Evolutionary conservation across 169 alveolate species (phyloP), one percentile per base, ranked within the genome.

Genomic region (Eimeria maxima): DNA sequence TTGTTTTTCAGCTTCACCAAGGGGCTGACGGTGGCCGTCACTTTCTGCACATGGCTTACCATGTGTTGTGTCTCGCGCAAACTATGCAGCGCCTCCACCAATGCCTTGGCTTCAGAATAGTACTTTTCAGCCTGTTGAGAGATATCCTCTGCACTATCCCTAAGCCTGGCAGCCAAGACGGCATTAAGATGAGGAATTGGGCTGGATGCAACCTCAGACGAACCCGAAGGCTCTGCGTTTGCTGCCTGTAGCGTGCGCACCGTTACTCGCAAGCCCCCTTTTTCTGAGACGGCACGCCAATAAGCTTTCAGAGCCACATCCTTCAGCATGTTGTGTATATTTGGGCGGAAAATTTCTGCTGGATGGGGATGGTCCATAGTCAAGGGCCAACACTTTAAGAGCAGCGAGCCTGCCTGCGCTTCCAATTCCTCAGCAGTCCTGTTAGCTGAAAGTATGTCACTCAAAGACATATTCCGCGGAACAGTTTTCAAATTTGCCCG

Each of bases 391-490:
- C 88, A 78, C 6, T 78, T 78, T 18, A 47, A 4, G 67, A 45
- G 38, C 45, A 78, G 44, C 24, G 16, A 5, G 67, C 44, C 24
- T 45, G 88, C 88, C 65, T 78, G 16, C 7, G 44, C 42, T 13
- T 78, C 88, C n/a, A 78, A 47, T 44, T 78, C 57, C 42, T 78
- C 88, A 45, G 88, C 88, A 22, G n/a, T 78, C 42, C 65, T 78
- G 67, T n/a, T 78, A 44, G 42, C 88, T 22, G 57, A 24, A 44
- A 78, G 88, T 47, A 78, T 78, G 88, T 33, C 81, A 71, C 81
- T 27, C 81, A 71, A 38, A 11, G 81, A 33, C 18, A 38, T 71
- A 38, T 71, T 47, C 27, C 38, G 81, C n/a, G 29, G 29, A 38
- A 14, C 53, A 50, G 81, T 11, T 71, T 71, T 27, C 81, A 71